Evolutionary conservation across 169 alveolate species (phyloP).

Genomic region (Plasmodium adleri): DNA sequence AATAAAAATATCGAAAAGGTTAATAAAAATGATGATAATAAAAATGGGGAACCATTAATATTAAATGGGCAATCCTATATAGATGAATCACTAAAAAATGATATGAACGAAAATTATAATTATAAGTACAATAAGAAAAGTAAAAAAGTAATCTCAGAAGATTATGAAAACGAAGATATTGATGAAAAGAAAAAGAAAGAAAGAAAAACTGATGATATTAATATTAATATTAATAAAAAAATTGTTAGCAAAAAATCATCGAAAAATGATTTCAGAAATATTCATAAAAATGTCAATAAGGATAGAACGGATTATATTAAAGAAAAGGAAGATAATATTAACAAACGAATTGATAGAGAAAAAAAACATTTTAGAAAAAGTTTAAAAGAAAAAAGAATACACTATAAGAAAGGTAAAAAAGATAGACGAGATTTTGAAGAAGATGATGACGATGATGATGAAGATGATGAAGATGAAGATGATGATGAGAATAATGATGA

Average conservation of each 20-base stretch:
- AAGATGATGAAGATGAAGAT: conserved; percentile 37
- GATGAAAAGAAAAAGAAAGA: conserved; percentile 22
- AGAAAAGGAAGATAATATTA: conserved; percentile 6
- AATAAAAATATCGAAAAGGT: no score
- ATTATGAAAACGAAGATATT: conserved; percentile 27
- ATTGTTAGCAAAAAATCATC: no score
- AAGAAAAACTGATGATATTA: background rate
- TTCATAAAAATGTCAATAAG: background rate
- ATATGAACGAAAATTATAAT: conserved; percentile 4
- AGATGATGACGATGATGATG: conserved; percentile 54
- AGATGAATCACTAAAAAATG: background rate
- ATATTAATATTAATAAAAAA: no score
- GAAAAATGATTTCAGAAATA: background rate
- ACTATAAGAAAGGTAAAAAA: conserved; percentile 10
- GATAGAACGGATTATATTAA: conserved; percentile 7
- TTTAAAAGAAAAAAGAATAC: conserved; percentile 6
- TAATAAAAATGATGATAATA: conserved; percentile 4
- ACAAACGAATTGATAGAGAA: background rate
- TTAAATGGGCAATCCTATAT: background rate
- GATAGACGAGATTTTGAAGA: conserved; percentile 11
- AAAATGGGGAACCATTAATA: background rate
- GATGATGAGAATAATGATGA: conserved; percentile 78
- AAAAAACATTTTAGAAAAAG: background rate
- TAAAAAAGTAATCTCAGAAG: conserved; percentile 62
- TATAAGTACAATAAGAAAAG: conserved; percentile 26